Evolutionary conservation across 495 filamentous ascomycete species (phyloP), one percentile per base, ranked within the genome.

Genomic region (Penicillium maclennaniae): DNA sequence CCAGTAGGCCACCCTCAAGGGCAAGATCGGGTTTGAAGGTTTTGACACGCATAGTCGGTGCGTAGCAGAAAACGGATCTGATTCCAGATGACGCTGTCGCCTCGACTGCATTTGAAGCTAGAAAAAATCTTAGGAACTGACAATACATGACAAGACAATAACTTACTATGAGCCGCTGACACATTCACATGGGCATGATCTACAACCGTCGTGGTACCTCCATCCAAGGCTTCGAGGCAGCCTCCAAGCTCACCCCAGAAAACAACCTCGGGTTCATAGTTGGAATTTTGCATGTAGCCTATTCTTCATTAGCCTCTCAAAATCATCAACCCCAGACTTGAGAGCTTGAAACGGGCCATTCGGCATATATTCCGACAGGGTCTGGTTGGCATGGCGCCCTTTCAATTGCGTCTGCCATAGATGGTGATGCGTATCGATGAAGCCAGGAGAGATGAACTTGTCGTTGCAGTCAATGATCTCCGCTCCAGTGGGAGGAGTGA

Each of bases 341-440:
- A 5, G 23, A 42, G 23, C 37, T 8, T 42, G 21, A 21, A 27
- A 28, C 45, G 16, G 54, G 69, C 71, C 72, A 21, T 56, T 53
- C 0, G 60, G 45, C 45, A 79, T 56, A 48, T 79, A 80, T 26
- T 78, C 65, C 14, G 73, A 17, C 6, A 80, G 47, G 14, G 63
- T 49, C 4, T 73, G 47, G 55, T 82, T 62, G 0, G 69, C 64
- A 58, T 70, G 67, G 16, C 64, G 53, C 0, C 69, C 68, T 47
- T 71, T 79, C 15, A 79, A 55, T 44, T 68, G 72, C 1, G 81
- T 80, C 62, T 84, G 79, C 79, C 78, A 85, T 8, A 80, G 63
- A 67, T 84, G 81, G 23, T 78, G 75, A 54, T 84, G 82, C 0
- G 82, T 84, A 53, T 83, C 79, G 38, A 84, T 63, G 60, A 84